phyloP scores from a whole-genome alignment of 768 basidiomycete species.

The Leccinum boreale region DNA sequence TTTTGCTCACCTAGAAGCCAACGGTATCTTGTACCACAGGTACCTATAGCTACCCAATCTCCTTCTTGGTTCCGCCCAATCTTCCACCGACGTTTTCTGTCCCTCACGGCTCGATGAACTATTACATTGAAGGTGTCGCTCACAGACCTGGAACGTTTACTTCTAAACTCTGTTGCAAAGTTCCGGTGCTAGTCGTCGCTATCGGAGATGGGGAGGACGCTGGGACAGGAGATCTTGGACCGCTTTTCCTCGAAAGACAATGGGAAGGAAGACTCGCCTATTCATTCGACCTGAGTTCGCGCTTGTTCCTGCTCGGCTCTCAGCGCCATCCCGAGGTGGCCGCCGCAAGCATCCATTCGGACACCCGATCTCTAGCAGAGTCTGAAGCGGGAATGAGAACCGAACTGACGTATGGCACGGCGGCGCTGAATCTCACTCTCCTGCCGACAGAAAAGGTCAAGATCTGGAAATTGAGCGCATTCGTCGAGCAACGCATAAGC shows the following conservation, averaged over 20 bases:
- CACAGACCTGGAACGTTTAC: constrained; percentile 87
- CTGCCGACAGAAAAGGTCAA: constrained; percentile 87
- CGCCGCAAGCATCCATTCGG: background rate
- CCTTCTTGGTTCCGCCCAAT: constrained; percentile 78
- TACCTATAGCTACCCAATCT: constrained; percentile 93
- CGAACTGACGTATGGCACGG: constrained; percentile 42
- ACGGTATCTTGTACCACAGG: constrained; percentile 42
- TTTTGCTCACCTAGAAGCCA: background rate
- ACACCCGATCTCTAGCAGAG: background rate
- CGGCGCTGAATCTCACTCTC: constrained; percentile 76
- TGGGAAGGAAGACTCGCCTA: constrained; percentile 93
- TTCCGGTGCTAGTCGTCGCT: constrained; percentile 76
- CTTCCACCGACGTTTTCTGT: constrained; percentile 78
- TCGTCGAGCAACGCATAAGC: constrained; percentile 56
- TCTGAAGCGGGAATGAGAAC: constrained; percentile 5
- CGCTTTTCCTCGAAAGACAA: constrained; percentile 78
- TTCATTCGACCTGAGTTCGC: constrained; percentile 69
- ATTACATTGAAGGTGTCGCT: constrained; percentile 77
- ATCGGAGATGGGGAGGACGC: constrained; percentile 74
- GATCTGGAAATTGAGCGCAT: constrained; percentile 68
- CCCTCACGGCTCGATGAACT: constrained; percentile 72
- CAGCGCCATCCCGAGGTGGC: constrained; percentile 2
- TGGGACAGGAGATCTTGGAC: constrained; percentile 54
- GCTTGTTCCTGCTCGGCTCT: constrained; percentile 80
- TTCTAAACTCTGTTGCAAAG: constrained; percentile 63